Evolutionary conservation across 306 rosid genomes (phyloP), one percentile per base, ranked within the genome.

Genomic region (Prunus campanulata): DNA sequence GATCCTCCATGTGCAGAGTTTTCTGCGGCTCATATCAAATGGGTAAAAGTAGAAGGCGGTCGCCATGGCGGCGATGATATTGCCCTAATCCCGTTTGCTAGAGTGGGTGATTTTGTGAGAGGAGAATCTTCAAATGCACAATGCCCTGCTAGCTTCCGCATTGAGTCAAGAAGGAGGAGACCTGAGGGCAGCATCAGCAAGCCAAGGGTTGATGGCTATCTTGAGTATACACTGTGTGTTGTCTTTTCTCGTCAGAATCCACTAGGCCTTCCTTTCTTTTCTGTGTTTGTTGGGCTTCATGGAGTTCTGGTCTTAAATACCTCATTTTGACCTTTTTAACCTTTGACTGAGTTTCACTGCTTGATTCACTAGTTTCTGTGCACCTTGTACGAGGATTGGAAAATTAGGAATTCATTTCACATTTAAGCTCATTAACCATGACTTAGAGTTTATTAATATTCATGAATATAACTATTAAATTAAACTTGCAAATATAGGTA

Each of bases 201-300:
- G 82, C 93, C 96, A 55, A 87, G 96, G 89, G 90, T 92, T 74
- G 97, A 92, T 80, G 92, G 93, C 52, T 90, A 90, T 80, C 97
- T 92, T 48, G 93, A 90, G 60, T 92, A 92, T 74, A 90, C 89
- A 57, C 54, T 90, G 96, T 90, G 78, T 62, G 93, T 65, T 78
- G 64, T 29, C 44, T 61, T n/a, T 69, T 19, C 47, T 19, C 49
- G 29, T 68, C 65, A 4, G 44, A 66, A 52, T 66, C 42, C 29
- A 70, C 11, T 56, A 6, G 47, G 27, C 76, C 32, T 14, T 22
- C n/a, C 11, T 59, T 13, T 20, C 29, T 35, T 6, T 13, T 27
- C 8, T 49, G 25, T 50, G 2, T 48, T 59, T 60, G 19, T 50
- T 52, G 22, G 27, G 19, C 9, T 42, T 39, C 30, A 27, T 35